Percentiles rank a stretch among this genome's conserved stretches.
Evolutionary conservation across 1,284 basidiomycete genomes (phyloP).

Genomic region (Pholiota adiposa): DNA sequence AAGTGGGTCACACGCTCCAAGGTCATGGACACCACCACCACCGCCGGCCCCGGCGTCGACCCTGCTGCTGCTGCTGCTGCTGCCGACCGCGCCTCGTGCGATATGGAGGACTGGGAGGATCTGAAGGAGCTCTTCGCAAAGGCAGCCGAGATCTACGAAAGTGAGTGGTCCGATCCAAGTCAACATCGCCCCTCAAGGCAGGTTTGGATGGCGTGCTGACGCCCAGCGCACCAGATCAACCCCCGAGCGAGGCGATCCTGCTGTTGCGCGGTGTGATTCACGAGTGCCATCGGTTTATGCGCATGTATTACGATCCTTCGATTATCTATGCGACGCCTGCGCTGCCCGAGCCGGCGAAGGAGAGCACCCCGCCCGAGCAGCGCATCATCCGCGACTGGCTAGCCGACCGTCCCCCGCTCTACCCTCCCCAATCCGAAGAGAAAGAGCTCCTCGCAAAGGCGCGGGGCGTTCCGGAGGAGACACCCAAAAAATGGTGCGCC

Average conservation of each 20-base stretch:
- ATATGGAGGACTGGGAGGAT: slow-evolving; percentile 64
- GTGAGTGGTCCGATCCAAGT: slow-evolving; percentile 39
- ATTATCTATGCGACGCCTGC: slow-evolving; percentile 35
- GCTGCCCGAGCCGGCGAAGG: not conserved
- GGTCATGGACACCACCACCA: slow-evolving; percentile 45
- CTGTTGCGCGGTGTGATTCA: slow-evolving; percentile 65
- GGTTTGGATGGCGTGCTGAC: not conserved
- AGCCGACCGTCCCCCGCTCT: slow-evolving; percentile 13
- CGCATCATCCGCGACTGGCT: slow-evolving; percentile 34
- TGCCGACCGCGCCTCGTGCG: slow-evolving; percentile 31
- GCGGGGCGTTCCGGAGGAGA: slow-evolving; percentile 6
- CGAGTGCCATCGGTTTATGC: slow-evolving; percentile 64
- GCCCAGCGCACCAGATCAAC: slow-evolving; percentile 42
- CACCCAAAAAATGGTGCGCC: slow-evolving; percentile 33
- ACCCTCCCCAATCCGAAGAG: slow-evolving; percentile 8
- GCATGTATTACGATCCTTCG: slow-evolving; percentile 58
- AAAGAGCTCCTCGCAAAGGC: slow-evolving; percentile 7
- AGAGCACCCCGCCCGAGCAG: slow-evolving; percentile 30
- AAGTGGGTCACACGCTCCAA: slow-evolving; percentile 38
- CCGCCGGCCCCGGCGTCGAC: slow-evolving; percentile 28
- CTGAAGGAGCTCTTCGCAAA: slow-evolving; percentile 63
- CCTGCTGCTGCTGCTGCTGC: too few relatives aligned
- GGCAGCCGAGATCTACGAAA: slow-evolving; percentile 60
- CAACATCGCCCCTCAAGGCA: not conserved
- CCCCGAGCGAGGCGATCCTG: slow-evolving; percentile 51